Base-by-base conservation (phyloP, 2,329 filamentous ascomycete species). In the Claviceps quebecensis region DNA sequence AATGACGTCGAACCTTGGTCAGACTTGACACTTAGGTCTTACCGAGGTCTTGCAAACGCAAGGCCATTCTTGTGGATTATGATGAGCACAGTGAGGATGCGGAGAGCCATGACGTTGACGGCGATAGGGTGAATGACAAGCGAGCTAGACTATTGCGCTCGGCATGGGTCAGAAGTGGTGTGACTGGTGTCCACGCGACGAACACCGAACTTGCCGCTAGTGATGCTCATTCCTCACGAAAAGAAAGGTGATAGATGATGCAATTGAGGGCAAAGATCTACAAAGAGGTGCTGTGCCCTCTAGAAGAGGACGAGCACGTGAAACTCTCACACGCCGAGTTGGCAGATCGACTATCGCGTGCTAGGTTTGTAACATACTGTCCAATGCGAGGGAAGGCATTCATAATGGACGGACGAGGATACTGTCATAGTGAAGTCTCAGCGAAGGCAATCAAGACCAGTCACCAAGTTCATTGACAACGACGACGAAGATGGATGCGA, bases 391-490 rank as follows among this genome's bases (percentile, higher is more conserved):
- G 1, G 59, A 58, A 7, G 52, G 43, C 1, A 54, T 8, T 49
- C 48, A 3, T 22, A 16, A 6, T 56, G 58, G 2, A 54, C 55
- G 1, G 60, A 58, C 3, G 52, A 50, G 2, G 56, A 56, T 23
- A 23, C 23, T 23, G 23, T 23, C 23, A 26, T 26, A 26, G 23
- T 26, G 23, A 26, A 26, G 23, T 6, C 23, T 26, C 1, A 54
- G 57, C 0, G 56, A 53, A 1, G 58, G 57, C 0, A 57, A 57
- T 2, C 58, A 61, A 1, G 58, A 55, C 0, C 58, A 58, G 2
- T 23, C 23, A 58, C 62, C 0, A 57, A 56, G 0, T 59, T 56
- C 0, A 55, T 56, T 0, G 56, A 40, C 17, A 17, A 40, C 0
- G 55, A 56, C 0, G 58, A 60, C 0, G 0, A 58, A 59, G 5